Evolutionary conservation across 345 rosid genomes (phyloP).

Genomic region (Kernera saxatilis): DNA sequence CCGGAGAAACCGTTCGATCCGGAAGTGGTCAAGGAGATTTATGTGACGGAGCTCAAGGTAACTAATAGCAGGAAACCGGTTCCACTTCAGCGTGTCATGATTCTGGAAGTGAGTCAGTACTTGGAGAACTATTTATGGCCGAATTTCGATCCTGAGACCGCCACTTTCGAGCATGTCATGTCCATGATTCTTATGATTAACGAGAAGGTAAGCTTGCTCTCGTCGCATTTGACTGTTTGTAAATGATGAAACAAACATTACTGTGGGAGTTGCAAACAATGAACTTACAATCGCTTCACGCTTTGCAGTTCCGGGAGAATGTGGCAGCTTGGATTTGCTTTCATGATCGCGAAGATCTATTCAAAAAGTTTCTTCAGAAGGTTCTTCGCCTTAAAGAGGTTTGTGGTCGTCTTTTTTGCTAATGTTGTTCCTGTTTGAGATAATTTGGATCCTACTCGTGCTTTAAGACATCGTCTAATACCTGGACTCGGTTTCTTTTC

Average conservation of each 20-base stretch:
- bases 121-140: slow-evolving; percentile 97
- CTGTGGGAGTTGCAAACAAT: neutral
- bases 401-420: slow-evolving; percentile 19
- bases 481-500: neutral
- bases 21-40: slow-evolving; percentile 76
- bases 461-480: neutral
- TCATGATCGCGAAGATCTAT: slow-evolving; percentile 65
- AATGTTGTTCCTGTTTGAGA: neutral
- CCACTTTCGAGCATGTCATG: slow-evolving; percentile 90
- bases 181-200: slow-evolving; percentile 96
- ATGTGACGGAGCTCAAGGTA: slow-evolving; percentile 69
- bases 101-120: slow-evolving; percentile 93
- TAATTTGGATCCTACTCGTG: neutral
- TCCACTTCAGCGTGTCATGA: slow-evolving; percentile 89
- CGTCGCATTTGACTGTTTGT: neutral
- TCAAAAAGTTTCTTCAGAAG: slow-evolving; percentile 70
- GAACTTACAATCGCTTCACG: neutral
- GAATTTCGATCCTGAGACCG: slow-evolving; percentile 69
- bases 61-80: slow-evolving; percentile 75
- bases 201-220: slow-evolving; percentile 55
- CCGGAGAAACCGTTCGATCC: slow-evolving; percentile 58
- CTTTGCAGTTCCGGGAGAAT: slow-evolving; percentile 89
- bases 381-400: slow-evolving; percentile 93
- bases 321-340: slow-evolving; percentile 97
- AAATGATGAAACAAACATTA: neutral